Conservation (phyloP, 495 filamentous ascomycete species). For the Neurospora sp. region DNA sequence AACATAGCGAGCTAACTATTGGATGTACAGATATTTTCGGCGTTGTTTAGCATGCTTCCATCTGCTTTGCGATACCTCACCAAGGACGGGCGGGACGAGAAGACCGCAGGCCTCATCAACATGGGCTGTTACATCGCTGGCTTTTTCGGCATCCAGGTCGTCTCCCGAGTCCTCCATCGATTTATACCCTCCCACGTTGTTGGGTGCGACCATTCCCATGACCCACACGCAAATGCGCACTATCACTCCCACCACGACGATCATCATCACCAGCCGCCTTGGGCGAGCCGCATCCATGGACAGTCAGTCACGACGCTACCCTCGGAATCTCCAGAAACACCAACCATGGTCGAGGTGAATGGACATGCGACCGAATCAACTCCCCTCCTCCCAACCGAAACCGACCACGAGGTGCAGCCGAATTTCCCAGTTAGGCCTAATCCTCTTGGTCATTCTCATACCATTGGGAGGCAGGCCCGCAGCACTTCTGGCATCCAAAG, state of each 20-base stretch:
- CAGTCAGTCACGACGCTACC: constrained; percentile 17
- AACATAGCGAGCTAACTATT: constrained; percentile 10
- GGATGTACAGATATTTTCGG: constrained; percentile 68
- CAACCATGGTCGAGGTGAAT: constrained; percentile 14
- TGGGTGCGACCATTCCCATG: constrained; percentile 80
- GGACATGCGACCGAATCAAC: constrained; percentile 18
- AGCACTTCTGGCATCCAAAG: constrained; percentile 1
- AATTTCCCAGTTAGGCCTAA: background rate
- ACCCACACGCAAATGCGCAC: constrained; percentile 33
- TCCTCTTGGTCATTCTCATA: constrained; percentile 4
- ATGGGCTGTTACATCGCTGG: constrained; percentile 73
- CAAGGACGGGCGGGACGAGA: constrained; percentile 53
- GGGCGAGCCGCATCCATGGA: constrained; percentile 8
- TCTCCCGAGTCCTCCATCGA: constrained; percentile 71
- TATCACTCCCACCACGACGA: constrained; percentile 22
- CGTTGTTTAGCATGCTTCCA: constrained; percentile 90
- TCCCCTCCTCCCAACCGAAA: constrained; percentile 13
- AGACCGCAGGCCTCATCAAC: constrained; percentile 57
- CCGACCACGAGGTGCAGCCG: background rate
- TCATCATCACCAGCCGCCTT: constrained; percentile 14
- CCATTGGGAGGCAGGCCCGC: background rate
- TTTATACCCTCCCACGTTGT: constrained; percentile 89
- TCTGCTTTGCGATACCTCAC: constrained; percentile 67
- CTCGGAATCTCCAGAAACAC: constrained; percentile 12
- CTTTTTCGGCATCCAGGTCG: constrained; percentile 70